Base-by-base conservation (phyloP, 176 grass and related monocot species). In the Triticum timopheevii region DNA sequence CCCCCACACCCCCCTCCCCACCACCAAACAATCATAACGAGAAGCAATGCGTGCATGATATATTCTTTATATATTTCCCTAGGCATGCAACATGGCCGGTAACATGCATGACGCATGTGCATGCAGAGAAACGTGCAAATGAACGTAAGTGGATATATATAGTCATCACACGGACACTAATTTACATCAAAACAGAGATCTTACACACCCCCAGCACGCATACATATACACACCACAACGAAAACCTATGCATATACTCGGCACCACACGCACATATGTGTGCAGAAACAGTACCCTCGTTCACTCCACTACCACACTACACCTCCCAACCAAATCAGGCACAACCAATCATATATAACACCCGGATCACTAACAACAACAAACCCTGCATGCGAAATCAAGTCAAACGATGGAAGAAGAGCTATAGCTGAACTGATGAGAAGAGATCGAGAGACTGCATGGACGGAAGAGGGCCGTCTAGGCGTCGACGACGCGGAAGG, bases 401-500 rank as follows among this genome's bases (percentile, higher is more conserved):
- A 73, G 39, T 8, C 70, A 47, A 47, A 27, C 70, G 19, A 54
- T 54, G 6, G 38, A 13, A 74, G 8, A 74, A 74, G 40, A 49
- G 71, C 71, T 17, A 54, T 74, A 74, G 23, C 71, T 28, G 40
- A 73, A 25, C 71, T 0, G n/a, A 24, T 7, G 40, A 74, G 22
- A 25, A 5, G n/a, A 24, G 4, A 44, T 24, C 36, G 69, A 54
- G 6, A 54, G 50, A 54, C 50, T 54, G 50, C 50, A 54, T 54
- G 24, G 62, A 27, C 20, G 24, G 56, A 59, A 59, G 56, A 59
- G 56, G 56, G 56, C 7, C 1, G 33, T 11, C 59, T 85, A 88
- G 24, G 52, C 67, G 81, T 97, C 90, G 74, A 94, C 63, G 65
- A 97, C 95, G 33, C 80, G 85, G 95, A 97, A 97, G n/a, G 90